phyloP scores from a whole-genome alignment of 2,329 filamentous ascomycete species.

The Ophiocordyceps sinensis region DNA sequence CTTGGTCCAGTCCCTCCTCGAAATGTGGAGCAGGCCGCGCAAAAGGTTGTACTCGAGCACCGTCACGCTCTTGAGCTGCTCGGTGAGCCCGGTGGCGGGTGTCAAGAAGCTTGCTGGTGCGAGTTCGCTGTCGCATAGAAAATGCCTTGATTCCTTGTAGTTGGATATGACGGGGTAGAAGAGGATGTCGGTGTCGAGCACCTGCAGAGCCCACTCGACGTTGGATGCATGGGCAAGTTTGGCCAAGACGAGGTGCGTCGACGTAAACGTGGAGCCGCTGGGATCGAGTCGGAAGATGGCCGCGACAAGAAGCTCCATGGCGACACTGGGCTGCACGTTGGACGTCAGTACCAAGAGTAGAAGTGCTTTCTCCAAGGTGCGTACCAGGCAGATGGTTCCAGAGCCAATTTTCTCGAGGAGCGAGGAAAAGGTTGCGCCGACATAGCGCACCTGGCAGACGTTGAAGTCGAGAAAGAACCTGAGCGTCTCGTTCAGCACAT shows the following conservation, averaged over 20 bases:
- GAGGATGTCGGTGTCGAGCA: constrained; percentile 52
- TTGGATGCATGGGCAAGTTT: constrained; percentile 43
- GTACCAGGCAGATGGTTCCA: constrained; percentile 27
- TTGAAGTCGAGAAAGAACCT: constrained; percentile 35
- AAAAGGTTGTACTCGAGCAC: constrained; percentile 55
- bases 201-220: constrained; percentile 39
- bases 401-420: constrained; percentile 26
- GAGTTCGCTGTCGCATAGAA: constrained; percentile 30
- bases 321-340: constrained; percentile 25
- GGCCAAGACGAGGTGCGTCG: constrained; percentile 42
- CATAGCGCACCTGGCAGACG: constrained; percentile 36
- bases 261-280: constrained; percentile 49
- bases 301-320: constrained; percentile 28
- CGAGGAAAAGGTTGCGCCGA: constrained; percentile 25
- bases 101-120: constrained; percentile 44
- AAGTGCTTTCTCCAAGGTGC: not conserved
- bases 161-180: constrained; percentile 41
- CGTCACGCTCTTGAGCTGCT: constrained; percentile 31
- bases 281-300: constrained; percentile 55
- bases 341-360: constrained; percentile 1
- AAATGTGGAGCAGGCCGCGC: constrained; percentile 50
- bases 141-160: constrained; percentile 18
- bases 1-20: constrained; percentile 43
- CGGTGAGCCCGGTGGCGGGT: constrained; percentile 39
- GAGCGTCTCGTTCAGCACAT: constrained; percentile 26